Evolutionary conservation across 2,329 filamentous ascomycete species (phyloP).

Genomic region (Beauveria bassiana): DNA sequence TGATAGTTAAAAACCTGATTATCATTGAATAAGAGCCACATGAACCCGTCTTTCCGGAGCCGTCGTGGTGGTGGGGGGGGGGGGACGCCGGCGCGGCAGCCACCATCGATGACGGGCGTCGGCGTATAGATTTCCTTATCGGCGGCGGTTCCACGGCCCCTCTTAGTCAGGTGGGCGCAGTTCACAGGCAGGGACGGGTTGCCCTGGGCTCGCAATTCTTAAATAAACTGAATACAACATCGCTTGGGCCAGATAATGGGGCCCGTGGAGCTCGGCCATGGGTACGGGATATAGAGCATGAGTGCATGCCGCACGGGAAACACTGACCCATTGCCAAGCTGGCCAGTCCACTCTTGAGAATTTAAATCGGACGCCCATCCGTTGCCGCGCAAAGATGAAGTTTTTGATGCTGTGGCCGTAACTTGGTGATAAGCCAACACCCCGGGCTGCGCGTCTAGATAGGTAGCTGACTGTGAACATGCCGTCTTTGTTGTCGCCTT

Average conservation of each 20-base stretch:
- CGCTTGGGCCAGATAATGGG: background rate
- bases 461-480: too few relatives aligned
- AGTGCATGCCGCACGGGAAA: background rate
- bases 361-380: too few relatives aligned
- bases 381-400: too few relatives aligned
- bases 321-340: background rate
- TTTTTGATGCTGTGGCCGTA: too few relatives aligned
- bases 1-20: too few relatives aligned
- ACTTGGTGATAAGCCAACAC: too few relatives aligned
- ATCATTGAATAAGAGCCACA: too few relatives aligned
- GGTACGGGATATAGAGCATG: background rate
- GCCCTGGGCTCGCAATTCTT: too few relatives aligned
- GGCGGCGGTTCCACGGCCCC: slow-evolving; percentile 13
- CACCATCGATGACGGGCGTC: slow-evolving; percentile 23
- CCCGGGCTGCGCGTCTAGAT: too few relatives aligned
- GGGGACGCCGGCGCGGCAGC: background rate
- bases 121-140: slow-evolving; percentile 28
- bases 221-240: background rate
- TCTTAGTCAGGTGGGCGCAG: slow-evolving; percentile 15
- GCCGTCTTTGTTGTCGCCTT: too few relatives aligned
- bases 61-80: too few relatives aligned
- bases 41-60: too few relatives aligned
- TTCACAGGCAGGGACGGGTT: background rate
- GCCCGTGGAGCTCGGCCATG: background rate
- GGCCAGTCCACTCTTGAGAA: background rate